Base-by-base conservation (phyloP, 1,284 basidiomycete genomes). In the Sporisorium reilianum region DNA sequence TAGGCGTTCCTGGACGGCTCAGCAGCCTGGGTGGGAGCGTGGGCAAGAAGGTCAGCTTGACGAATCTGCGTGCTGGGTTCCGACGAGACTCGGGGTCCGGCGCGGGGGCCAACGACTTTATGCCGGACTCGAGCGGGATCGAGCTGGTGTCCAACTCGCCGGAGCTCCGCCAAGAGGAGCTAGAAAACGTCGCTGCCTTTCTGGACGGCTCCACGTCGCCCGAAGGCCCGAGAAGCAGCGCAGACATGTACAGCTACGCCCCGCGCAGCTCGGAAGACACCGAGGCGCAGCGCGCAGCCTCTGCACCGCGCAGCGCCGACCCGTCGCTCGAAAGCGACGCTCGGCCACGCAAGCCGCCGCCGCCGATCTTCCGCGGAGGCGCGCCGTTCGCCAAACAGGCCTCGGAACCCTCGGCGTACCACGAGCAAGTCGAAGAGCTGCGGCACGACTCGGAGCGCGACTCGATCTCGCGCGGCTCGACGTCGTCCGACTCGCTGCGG, bases 1-100 rank as follows among this genome's bases (percentile, higher is more conserved):
- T 51, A 25, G 56, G 57, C 50, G 59, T 69, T 1, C 67, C 73
- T 11, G 53, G 58, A 3, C 26, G 73, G n/a, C 54, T 75, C 12
- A 75, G 67, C 52, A 75, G 73, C 38, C 50, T 75, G 3, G 40
- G 61, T 20, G 44, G 54, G 3, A 56, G 44, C 2, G 45, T 60
- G 40, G 53, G 60, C 10, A 62, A 57, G 34, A 75, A 66, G 53
- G 67, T 75, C 22, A 59, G 67, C 40, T 42, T 66, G 18, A 55
- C 44, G 2, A 63, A 67, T 20, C 36, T 69, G 36, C 66, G 63
- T 10, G 52, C 52, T 22, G 66, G 71, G 9, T 30, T 69, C 9
- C 36, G 65, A 8, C 40, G 58, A n/a, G 51, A 50, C 0, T 64
- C 65, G 2, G 48, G 53, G 14, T n/a, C n/a, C n/a, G n/a, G n/a